Conservation (phyloP, 2,329 filamentous ascomycete genomes). For the Epichloe gansuensis region DNA sequence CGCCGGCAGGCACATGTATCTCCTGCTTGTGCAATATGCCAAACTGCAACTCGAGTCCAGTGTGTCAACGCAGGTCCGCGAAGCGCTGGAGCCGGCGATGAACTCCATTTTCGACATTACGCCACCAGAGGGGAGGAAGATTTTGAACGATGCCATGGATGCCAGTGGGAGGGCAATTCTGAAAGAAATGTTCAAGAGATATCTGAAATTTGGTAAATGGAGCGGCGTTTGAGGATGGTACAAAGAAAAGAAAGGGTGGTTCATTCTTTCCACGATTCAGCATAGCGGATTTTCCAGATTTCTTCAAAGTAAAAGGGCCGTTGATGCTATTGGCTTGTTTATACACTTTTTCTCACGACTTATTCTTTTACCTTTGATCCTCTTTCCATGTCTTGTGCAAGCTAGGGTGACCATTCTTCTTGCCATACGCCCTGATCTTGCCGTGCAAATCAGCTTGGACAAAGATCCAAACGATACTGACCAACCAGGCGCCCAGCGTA, state of each 20-base stretch:
- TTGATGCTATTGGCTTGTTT: not conserved
- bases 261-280: not conserved
- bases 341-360: not conserved
- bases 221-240: constrained; percentile 34
- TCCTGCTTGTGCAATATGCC: constrained; percentile 46
- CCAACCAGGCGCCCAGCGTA: constrained; percentile 41
- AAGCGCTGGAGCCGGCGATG: constrained; percentile 44
- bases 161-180: constrained; percentile 46
- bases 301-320: not conserved
- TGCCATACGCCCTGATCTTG: constrained; percentile 44
- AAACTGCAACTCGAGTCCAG: constrained; percentile 46
- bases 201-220: constrained; percentile 53
- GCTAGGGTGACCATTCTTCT: constrained; percentile 46
- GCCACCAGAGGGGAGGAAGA: constrained; percentile 38
- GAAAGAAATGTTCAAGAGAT: constrained; percentile 45
- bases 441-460: constrained; percentile 42
- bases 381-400: constrained; percentile 27
- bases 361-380: not conserved
- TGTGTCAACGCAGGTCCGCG: constrained; percentile 37
- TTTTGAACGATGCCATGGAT: constrained; percentile 49
- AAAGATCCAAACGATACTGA: constrained; percentile 45
- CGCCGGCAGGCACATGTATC: constrained; percentile 50
- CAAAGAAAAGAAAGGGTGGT: not conserved
- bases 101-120: constrained; percentile 49
- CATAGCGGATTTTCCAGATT: constrained; percentile 1